Evolutionary conservation across 768 basidiomycete genomes (phyloP).

Genomic region (Amanita jacksonii): DNA sequence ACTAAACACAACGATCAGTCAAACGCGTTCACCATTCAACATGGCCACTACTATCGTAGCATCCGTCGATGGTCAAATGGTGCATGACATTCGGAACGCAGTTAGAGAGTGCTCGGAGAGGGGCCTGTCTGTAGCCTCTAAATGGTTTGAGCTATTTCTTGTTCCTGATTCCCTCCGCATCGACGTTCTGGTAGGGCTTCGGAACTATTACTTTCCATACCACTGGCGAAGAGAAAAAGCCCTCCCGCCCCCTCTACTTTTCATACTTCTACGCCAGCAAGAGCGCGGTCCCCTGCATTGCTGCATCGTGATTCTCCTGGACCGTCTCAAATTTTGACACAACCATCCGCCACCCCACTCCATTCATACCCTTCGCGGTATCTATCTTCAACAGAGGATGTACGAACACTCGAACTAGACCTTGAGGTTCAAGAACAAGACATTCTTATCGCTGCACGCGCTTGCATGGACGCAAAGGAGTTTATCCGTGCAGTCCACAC

Average conservation of each 20-base stretch:
- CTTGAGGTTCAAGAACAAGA: constrained; percentile 62
- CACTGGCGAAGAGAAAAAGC: constrained; percentile 34
- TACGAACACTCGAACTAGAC: constrained; percentile 30
- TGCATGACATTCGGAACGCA: constrained; percentile 49
- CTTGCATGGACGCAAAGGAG: constrained; percentile 71
- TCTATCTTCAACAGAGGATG: constrained; percentile 22
- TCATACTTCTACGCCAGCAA: constrained; percentile 53
- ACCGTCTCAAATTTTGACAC: constrained; percentile 22
- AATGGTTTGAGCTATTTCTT: constrained; percentile 46
- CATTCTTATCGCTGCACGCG: constrained; percentile 56
- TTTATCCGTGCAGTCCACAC: constrained; percentile 62
- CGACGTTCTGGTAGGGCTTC: constrained; percentile 47
- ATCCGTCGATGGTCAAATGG: constrained; percentile 22
- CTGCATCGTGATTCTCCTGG: constrained; percentile 25
- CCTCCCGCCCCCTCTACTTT: constrained; percentile 25
- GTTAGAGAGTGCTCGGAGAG: constrained; percentile 67
- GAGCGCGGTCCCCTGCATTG: constrained; percentile 34
- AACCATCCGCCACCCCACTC: constrained; percentile 16
- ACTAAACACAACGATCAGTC: too few relatives aligned
- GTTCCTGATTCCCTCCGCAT: constrained; percentile 8
- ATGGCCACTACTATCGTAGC: constrained; percentile 1
- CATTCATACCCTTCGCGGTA: constrained; percentile 29
- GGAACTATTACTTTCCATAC: constrained; percentile 59
- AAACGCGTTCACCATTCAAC: not conserved
- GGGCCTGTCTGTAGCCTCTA: constrained; percentile 60